These are phyloP conservation scores for Pythium folliculosum DNA, from an alignment of 352 stramenopile species.

Conservation along the genomic window DNA sequence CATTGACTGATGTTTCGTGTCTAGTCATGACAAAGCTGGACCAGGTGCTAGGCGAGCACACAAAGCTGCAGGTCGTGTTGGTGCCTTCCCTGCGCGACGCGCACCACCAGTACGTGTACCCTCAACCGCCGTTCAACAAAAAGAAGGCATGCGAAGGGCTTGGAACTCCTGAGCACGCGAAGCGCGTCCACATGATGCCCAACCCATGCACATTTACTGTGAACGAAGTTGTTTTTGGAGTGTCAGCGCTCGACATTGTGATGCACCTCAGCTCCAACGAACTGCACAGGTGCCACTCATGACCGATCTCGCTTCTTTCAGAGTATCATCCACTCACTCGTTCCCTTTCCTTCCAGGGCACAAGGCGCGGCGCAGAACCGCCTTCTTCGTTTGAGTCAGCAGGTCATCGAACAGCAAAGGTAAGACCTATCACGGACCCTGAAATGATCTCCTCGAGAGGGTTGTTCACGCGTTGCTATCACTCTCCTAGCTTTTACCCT, in stretches of 20 bases:
- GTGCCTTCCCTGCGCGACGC: conserved; percentile 96
- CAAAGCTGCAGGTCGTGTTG: conserved; percentile 88
- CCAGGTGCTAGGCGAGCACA: conserved; percentile 54
- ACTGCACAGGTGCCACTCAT: conserved; percentile 45
- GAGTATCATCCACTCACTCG: neutral
- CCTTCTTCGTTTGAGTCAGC: conserved; percentile 72
- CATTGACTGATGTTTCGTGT: neutral
- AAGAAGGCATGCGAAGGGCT: conserved; percentile 81
- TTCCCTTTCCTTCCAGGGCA: neutral
- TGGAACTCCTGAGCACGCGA: conserved; percentile 52
- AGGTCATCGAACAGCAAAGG: conserved; percentile 83
- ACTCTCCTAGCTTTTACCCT: conserved; percentile 61
- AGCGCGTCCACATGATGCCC: conserved; percentile 93
- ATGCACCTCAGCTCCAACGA: conserved; percentile 85
- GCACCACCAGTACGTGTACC: conserved; percentile 94
- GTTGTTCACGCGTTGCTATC: neutral
- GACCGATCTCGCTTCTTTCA: neutral
- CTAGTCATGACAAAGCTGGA: conserved; percentile 79
- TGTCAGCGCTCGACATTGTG: conserved; percentile 93
- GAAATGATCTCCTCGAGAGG: no score
- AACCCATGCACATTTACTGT: conserved; percentile 96
- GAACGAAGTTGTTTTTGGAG: conserved; percentile 93
- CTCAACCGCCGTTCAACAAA: conserved; percentile 93
- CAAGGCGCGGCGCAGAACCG: conserved; percentile 49
- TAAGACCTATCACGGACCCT: conserved; percentile 13